Evolutionary conservation across 1,284 basidiomycete species (phyloP).

Genomic region (Omphalotus olearius): DNA sequence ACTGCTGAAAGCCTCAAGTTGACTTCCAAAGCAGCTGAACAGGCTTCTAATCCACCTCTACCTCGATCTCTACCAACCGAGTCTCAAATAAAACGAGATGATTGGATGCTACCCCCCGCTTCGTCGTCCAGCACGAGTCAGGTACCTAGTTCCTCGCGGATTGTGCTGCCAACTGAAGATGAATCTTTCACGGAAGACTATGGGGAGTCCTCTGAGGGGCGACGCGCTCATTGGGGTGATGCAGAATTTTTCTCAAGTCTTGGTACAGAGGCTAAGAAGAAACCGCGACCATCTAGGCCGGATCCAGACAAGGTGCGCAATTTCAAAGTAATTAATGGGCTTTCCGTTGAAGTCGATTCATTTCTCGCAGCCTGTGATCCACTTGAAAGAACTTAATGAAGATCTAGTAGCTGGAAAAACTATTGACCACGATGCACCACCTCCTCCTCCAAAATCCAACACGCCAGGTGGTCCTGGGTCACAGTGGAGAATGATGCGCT

Average conservation of each 20-base stretch:
- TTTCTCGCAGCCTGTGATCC: constrained; percentile 49
- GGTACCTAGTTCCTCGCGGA: constrained; percentile 15
- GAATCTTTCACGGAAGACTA: constrained; percentile 68
- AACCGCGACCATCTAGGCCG: constrained; percentile 28
- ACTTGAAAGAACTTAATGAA: constrained; percentile 78
- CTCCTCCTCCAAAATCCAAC: constrained; percentile 41
- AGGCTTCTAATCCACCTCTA: constrained; percentile 38
- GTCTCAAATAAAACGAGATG: constrained; percentile 63
- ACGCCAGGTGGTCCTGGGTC: constrained; percentile 88
- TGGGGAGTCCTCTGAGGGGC: constrained; percentile 50
- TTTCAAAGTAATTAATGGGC: not conserved
- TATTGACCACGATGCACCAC: constrained; percentile 52
- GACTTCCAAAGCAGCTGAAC: constrained; percentile 49
- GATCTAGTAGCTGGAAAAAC: constrained; percentile 62
- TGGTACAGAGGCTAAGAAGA: constrained; percentile 73
- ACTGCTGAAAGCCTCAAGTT: constrained; percentile 71
- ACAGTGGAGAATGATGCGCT: constrained; percentile 97
- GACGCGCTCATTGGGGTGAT: constrained; percentile 45
- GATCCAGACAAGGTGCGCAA: constrained; percentile 66
- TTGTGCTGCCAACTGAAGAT: constrained; percentile 30
- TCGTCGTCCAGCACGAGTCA: constrained; percentile 7
- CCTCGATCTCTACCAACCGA: constrained; percentile 42
- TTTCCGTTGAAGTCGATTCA: constrained; percentile 5
- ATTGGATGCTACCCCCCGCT: constrained; percentile 78
- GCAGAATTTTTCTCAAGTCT: constrained; percentile 86